These are phyloP conservation scores for Ceratocystis destructans DNA, from an alignment of 2,329 filamentous ascomycete genomes.

Conservation along the genomic window DNA sequence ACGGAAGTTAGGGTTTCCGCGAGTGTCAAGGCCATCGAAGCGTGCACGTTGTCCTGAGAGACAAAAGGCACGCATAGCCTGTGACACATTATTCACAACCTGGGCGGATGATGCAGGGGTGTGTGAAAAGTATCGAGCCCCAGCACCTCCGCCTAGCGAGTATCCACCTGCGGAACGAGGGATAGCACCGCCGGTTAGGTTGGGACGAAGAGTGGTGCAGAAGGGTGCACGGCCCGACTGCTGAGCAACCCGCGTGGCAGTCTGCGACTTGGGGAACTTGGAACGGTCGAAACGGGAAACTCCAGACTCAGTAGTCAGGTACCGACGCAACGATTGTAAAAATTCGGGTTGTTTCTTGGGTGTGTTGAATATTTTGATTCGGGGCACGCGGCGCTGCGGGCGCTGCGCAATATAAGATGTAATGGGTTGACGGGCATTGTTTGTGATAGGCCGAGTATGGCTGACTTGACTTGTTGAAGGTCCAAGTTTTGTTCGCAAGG, in stretches of 20 bases:
- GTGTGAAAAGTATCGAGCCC: slow-evolving; percentile 78
- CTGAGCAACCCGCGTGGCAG: slow-evolving; percentile 16
- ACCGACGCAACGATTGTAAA: slow-evolving; percentile 16
- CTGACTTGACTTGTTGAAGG: slow-evolving; percentile 33
- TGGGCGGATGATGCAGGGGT: slow-evolving; percentile 72
- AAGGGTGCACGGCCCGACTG: slow-evolving; percentile 68
- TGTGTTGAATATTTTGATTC: slow-evolving; percentile 16
- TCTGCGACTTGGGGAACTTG: slow-evolving; percentile 18
- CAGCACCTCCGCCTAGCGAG: slow-evolving; percentile 40
- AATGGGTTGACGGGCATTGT: slow-evolving; percentile 36
- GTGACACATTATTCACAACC: slow-evolving; percentile 88
- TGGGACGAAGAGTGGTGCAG: slow-evolving; percentile 75
- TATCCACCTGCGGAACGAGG: slow-evolving; percentile 87
- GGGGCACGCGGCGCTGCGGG: slow-evolving; percentile 32
- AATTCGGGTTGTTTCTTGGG: slow-evolving; percentile 14
- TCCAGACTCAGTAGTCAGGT: slow-evolving; percentile 16
- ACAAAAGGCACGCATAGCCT: slow-evolving; percentile 81
- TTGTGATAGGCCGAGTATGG: slow-evolving; percentile 34
- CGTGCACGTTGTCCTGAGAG: slow-evolving; percentile 80
- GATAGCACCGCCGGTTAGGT: slow-evolving; percentile 75
- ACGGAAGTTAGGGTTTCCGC: slow-evolving; percentile 68
- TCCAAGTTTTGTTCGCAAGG: slow-evolving; percentile 38
- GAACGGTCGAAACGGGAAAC: slow-evolving; percentile 17
- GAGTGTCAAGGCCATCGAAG: slow-evolving; percentile 63
- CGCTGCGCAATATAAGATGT: slow-evolving; percentile 38